A percentile compares a stretch with the other conserved stretches of the same genome.
Conservation (phyloP, 148 eudicot genomes). For the Heliosperma pusillum region DNA sequence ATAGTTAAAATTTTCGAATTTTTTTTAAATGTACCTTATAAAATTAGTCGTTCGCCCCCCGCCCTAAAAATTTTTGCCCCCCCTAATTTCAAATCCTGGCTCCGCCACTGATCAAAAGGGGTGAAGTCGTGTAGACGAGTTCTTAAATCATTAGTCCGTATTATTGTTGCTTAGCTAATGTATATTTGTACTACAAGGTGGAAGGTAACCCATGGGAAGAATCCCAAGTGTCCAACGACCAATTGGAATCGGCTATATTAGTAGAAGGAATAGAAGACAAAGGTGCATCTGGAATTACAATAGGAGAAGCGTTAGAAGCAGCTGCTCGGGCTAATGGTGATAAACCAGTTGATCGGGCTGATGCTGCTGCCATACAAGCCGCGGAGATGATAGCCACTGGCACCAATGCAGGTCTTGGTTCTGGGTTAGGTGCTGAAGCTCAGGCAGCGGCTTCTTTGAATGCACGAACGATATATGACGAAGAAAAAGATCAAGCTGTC, state of each 20-base stretch:
- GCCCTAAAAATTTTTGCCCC: too few relatives aligned
- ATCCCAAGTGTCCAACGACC: conserved; percentile 29
- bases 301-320: conserved; percentile 68
- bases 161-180: background rate
- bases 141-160: background rate
- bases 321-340: conserved; percentile 43
- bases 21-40: too few relatives aligned
- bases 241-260: conserved; percentile 14
- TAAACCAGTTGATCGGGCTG: conserved; percentile 53
- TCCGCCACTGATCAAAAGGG: too few relatives aligned
- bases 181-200: conserved; percentile 9
- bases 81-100: too few relatives aligned
- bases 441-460: conserved; percentile 53
- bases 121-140: too few relatives aligned
- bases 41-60: too few relatives aligned
- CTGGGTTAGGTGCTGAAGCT: conserved; percentile 59
- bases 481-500: conserved; percentile 47
- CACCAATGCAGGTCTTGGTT: conserved; percentile 15
- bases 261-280: conserved; percentile 2
- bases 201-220: conserved; percentile 27
- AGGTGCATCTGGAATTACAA: conserved; percentile 25
- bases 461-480: conserved; percentile 19
- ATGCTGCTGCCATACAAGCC: conserved; percentile 65
- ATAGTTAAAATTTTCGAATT: too few relatives aligned
- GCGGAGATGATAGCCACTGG: conserved; percentile 69